Conservation (phyloP, 73 alveolate genomes). For the Breviolum minutum region DNA sequence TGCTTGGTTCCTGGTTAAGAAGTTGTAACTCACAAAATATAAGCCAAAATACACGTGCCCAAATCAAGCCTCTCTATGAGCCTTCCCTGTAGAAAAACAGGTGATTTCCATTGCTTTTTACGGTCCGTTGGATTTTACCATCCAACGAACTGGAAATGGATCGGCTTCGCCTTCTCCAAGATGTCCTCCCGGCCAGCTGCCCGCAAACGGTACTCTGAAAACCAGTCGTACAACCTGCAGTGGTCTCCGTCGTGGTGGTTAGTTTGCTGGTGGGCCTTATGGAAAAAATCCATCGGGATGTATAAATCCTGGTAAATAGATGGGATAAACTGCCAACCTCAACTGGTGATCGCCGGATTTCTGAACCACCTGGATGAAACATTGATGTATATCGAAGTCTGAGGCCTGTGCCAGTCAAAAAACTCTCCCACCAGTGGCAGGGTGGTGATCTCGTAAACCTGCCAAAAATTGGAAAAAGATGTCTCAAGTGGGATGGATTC, state of each 20-base stretch:
- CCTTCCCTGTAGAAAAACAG: too few species aligned
- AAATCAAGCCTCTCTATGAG: too few species aligned
- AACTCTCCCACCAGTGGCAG: conserved; percentile 83
- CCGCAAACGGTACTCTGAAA: conserved; percentile 89
- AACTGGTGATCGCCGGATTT: too few species aligned
- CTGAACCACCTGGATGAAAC: background rate
- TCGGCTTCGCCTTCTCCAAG: conserved; percentile 54
- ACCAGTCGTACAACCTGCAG: conserved; percentile 90
- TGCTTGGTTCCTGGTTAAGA: too few species aligned
- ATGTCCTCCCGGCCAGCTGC: conserved; percentile 92
- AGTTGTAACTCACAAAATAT: too few species aligned
- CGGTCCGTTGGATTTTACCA: background rate
- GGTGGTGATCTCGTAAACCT: conserved; percentile 91
- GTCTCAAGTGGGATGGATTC: background rate
- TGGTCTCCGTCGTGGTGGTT: background rate
- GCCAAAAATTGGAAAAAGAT: background rate
- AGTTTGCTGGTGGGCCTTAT: background rate
- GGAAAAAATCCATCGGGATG: background rate
- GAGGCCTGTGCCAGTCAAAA: conserved; percentile 56
- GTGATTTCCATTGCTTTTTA: too few species aligned
- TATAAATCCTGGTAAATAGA: background rate
- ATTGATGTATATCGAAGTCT: background rate
- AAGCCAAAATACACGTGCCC: too few species aligned
- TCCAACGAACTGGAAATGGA: background rate
- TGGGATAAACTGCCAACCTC: too few species aligned